Percentiles rank a stretch among this genome's conserved stretches.
These are phyloP conservation scores for Ustilago hordei DNA, from an alignment of 1,284 basidiomycete species.

Conservation along the genomic window DNA sequence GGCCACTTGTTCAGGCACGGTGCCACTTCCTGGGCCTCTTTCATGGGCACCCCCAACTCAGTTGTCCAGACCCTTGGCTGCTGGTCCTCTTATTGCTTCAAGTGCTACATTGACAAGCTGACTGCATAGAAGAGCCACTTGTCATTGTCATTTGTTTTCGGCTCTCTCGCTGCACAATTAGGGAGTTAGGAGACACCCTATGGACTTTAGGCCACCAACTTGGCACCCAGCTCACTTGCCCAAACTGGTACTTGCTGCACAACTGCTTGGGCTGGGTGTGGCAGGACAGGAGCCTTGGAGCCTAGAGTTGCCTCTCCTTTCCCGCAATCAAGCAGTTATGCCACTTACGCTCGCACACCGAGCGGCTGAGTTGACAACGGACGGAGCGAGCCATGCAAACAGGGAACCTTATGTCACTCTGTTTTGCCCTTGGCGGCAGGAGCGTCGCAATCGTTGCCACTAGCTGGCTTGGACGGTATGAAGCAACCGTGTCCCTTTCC, in stretches of 20 bases:
- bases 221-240: not conserved
- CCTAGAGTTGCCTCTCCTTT: not conserved
- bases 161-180: not conserved
- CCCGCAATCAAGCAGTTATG: not conserved
- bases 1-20: not conserved
- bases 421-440: not conserved
- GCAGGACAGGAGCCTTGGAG: slow-evolving; percentile 2
- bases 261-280: not conserved
- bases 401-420: not conserved
- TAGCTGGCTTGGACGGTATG: not conserved
- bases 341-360: no score
- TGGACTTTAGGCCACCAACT: not conserved
- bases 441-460: not conserved
- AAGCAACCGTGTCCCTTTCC: not conserved
- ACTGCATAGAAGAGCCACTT: not conserved
- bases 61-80: not conserved
- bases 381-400: not conserved
- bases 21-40: not conserved
- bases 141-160: not conserved
- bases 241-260: slow-evolving; percentile 3
- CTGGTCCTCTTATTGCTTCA: not conserved
- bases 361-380: no score
- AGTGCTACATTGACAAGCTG: not conserved
- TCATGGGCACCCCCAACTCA: not conserved
- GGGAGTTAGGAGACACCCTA: no score